A percentile compares a stretch with the other conserved stretches of the same genome.
phyloP scores from a whole-genome alignment of 2,329 filamentous ascomycete species.

The Hymenoscyphus fraxineus region DNA sequence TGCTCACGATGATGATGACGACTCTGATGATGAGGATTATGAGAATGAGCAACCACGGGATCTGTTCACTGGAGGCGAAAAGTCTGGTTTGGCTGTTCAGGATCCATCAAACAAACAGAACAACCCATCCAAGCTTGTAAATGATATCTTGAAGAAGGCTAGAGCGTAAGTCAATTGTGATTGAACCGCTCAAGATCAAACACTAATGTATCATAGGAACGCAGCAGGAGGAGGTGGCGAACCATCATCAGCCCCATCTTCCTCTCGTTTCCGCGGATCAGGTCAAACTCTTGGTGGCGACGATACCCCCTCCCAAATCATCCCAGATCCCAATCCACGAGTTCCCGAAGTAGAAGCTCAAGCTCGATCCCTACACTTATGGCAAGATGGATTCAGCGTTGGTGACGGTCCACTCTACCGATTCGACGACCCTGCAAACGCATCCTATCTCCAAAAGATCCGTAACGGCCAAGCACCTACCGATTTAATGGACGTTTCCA shows the following conservation, averaged over 20 bases:
- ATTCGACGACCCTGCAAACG: conserved; percentile 75
- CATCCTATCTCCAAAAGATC: conserved; percentile 69
- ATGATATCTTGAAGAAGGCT: conserved; percentile 62
- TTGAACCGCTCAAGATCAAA: conserved; percentile 4
- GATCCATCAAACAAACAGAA: conserved; percentile 49
- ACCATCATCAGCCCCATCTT: conserved; percentile 45
- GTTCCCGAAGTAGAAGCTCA: conserved; percentile 40
- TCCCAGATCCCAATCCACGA: conserved; percentile 57
- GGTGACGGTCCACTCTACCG: conserved; percentile 75
- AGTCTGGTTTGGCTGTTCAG: conserved; percentile 69
- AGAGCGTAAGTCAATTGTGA: conserved; percentile 44
- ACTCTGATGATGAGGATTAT: conserved; percentile 52
- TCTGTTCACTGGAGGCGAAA: conserved; percentile 80
- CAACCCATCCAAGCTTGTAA: conserved; percentile 54
- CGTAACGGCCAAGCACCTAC: conserved; percentile 71
- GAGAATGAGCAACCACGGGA: conserved; percentile 60
- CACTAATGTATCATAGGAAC: conserved; percentile 41
- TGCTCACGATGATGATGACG: conserved; percentile 56
- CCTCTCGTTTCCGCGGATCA: conserved; percentile 61
- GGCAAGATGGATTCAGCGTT: conserved; percentile 81
- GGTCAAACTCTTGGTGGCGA: conserved; percentile 78
- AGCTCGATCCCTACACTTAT: conserved; percentile 70
- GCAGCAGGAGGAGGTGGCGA: conserved; percentile 50
- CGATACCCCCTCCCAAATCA: conserved; percentile 63
- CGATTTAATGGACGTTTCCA: conserved; percentile 71